Base-by-base conservation (phyloP, 805 yeast genomes). In the Wickerhamiella allomyrinae region DNA sequence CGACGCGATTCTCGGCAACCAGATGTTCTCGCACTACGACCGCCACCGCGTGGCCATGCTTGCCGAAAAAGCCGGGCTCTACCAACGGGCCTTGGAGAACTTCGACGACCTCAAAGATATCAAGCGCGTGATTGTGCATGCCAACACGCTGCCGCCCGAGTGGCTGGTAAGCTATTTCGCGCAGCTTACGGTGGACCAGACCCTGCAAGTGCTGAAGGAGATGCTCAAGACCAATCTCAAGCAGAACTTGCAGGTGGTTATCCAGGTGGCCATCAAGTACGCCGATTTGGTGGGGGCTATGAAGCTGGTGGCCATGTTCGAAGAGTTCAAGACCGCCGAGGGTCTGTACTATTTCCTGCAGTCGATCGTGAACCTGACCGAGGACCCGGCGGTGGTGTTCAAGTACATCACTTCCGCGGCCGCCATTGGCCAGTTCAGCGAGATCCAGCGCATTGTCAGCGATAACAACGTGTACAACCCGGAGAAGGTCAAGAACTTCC, bases 321-420 rank as follows among this genome's bases (percentile, higher is more conserved):
- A 91, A 65, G 95, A 87, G 47, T 85, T 77, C 71, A 82, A 82
- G 64, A 81, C 94, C 44, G 72, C 70, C 50, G 98, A 91, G 66
- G 99, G 98, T 50, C 75, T 84, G 56, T 91, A 87, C 70, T 86
- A 87, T 68, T 91, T 85, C 63, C 71, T 91, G 59, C 83, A 93
- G 41, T 81, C 94, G 11, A 79, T 89, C 60, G 98, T 91, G 47
- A 91, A 91, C 62, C 70, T 85, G 56, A 79, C 95, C 24, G 93
- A 85, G 54, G 97, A 91, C 53, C 77, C 94, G 29, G 94, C 87
- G 52, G 95, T 91, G 46, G 96, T 91, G 21, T 79, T 84, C 71
- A 91, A 93, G 66, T 91, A 89, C 65, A 86, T 91, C 53, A 94
- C 86, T 63, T 76, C 94, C 46, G 96, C 97, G 48, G 83, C 95